Evolutionary conservation across 495 filamentous ascomycete species (phyloP), one percentile per base, ranked within the genome.

Genomic region (Penicillium psychrofluorescens): DNA sequence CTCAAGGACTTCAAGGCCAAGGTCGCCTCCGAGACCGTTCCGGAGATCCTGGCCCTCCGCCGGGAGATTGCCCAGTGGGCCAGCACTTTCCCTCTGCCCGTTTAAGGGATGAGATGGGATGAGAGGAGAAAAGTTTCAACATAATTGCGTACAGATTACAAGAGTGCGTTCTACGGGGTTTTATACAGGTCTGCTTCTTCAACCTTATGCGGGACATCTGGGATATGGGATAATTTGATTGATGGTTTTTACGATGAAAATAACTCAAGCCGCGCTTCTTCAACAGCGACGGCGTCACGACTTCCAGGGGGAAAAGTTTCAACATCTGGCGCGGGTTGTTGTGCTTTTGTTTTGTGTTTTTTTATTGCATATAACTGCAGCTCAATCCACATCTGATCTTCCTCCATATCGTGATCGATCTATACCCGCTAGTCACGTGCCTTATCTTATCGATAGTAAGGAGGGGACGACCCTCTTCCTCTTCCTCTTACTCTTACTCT

Each of bases 1-100:
- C 86, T 90, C 57, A 97, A 97, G 82, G 94, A 98, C 76, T 98
- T 98, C 84, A 91, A 90, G 74, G 82, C 84, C 58, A 90, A 88
- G 77, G 86, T 95, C 42, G 78, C 86, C 41, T 71, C 73, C 46
- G 89, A 87, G 39, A 79, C 83, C 53, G 77, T 95, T 35, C 59
- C 77, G 38, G 86, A 88, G 74, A 86, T 98, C 64, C 75, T 79
- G 49, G 79, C 77, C 49, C 75, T 96, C 59, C 85, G 80, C 75
- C 84, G 88, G 77, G 91, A 97, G 78, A 85, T 98, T 59, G 71
- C 86, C 36, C 68, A 66, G 36, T 98, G 94, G 94, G 88, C 88
- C 62, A 76, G 77, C 62, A 82, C 81, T 40, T 97, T 95, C 86
- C 92, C 92, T 55, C 81, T 98, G 36, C 92, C 92, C 41, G 85